Evolutionary conservation across 768 basidiomycete species (phyloP), one percentile per base, ranked within the genome.

Genomic region (Hemileccinum rubropunctum): DNA sequence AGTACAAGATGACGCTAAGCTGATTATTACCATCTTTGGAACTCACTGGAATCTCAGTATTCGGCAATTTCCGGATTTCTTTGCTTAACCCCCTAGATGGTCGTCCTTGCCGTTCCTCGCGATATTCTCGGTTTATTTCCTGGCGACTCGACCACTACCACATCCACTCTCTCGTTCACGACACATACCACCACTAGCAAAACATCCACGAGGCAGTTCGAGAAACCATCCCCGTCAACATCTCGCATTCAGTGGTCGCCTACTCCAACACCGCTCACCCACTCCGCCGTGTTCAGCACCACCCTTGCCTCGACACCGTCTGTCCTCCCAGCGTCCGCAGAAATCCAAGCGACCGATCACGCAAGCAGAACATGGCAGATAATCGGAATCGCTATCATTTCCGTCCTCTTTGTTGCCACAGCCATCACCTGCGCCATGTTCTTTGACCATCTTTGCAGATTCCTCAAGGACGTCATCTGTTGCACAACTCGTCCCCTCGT

Each of bases 361-460:
- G 72, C 63, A 17, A 79, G 76, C 59, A 69, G 76, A 18, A 75
- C 73, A 60, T 88, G 86, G 86, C 84, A 85, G 66, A 76, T 84
- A 39, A 76, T 88, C 45, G 86, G 87, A 17, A 78, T 88, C 50
- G 75, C 77, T 12, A 75, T 86, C 48, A 78, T 86, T 52, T 73
- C 76, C n/a, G 73, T 89, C 58, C 81, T 75, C 42, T 72, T 79
- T 33, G 70, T 88, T 45, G 82, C 75, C 23, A 73, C 71, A 3
- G 67, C 77, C 43, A 75, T 85, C 55, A 71, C 87, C 42, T 69
- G 76, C 8, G 69, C 81, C 47, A 76, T 83, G 26, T 88, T 84
- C 68, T 88, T 86, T 67, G 86, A 90, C 67, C 76, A 80, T 32
- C 83, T 85, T 76, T 82, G 77, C 76, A 73, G 78, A 21, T 82